Base-by-base conservation (phyloP, 2,329 filamentous ascomycete genomes). In the Aspergillus tanneri region DNA sequence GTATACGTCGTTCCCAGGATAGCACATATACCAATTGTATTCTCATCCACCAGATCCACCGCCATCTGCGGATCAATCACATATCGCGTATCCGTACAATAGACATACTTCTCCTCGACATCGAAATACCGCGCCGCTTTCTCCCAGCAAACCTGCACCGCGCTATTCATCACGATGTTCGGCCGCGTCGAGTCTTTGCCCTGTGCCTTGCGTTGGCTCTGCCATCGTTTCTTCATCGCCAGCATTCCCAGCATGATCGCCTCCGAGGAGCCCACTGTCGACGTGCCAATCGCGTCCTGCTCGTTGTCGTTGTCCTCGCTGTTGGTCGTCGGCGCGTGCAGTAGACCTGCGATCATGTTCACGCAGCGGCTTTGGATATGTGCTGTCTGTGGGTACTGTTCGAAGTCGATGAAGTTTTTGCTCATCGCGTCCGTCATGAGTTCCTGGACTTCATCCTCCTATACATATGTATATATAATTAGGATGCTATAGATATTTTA, bases 71-170 rank as follows among this genome's bases (percentile, higher is more conserved):
- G 81, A 55, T 88, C 84, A 6, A 88, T 43, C 76, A 83, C 9
- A 86, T 85, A 14, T 80, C 83, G 40, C 84, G 68, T 48, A 85
- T 85, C 38, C 79, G 76, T 19, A 82, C 60, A 62, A 11, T 60
- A 62, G 9, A 64, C 58, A 10, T 61, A 56, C 37, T 58, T 58
- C 45, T 62, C 79, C 61, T 88, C 85, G 28, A 88, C 85, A 36
- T 88, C 85, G 49, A 88, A 89, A 64, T 89, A 89, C 21, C 84
- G 71, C 2, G 85, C 84, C 54, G 88, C 87, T 63, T 88, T 88
- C 68, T 87, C 82, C 34, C 88, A 73, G 0, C 85, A 85, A 0
- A 88, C 85, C 67, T 88, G 86, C 2, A 85, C 85, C 56, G 87
- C 88, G 19, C 82, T 77, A 1, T 84, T 85, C 85, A 89, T 88